Evolutionary conservation across 2,329 filamentous ascomycete genomes (phyloP).

Genomic region (Colletotrichum sp.): DNA sequence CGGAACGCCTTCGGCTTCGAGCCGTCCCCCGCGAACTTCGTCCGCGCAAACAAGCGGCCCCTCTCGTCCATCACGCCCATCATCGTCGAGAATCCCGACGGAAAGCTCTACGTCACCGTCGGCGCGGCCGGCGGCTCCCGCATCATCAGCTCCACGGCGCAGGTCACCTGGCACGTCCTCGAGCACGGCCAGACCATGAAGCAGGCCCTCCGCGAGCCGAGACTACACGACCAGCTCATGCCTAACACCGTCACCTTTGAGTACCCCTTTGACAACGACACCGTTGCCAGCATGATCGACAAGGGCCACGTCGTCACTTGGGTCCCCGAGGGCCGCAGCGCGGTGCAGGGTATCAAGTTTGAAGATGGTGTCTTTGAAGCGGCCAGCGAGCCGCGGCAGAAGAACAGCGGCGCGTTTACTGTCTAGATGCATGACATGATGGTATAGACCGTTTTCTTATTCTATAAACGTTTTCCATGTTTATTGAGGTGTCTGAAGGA

Average conservation of each 20-base stretch:
- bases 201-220: slow-evolving; percentile 68
- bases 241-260: slow-evolving; percentile 75
- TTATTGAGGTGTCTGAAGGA: slow-evolving; percentile 22
- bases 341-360: slow-evolving; percentile 72
- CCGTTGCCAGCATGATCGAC: slow-evolving; percentile 65
- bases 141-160: slow-evolving; percentile 82
- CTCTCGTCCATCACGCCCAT: slow-evolving; percentile 83
- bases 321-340: slow-evolving; percentile 67
- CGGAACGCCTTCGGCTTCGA: slow-evolving; percentile 86
- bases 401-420: slow-evolving; percentile 69
- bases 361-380: slow-evolving; percentile 77
- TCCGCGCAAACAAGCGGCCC: slow-evolving; percentile 81
- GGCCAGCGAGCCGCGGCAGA: slow-evolving; percentile 76
- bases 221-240: slow-evolving; percentile 83
- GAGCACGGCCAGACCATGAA: slow-evolving; percentile 65
- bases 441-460: background rate
- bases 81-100: slow-evolving; percentile 70
- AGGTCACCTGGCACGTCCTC: slow-evolving; percentile 75
- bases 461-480: background rate
- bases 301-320: slow-evolving; percentile 76
- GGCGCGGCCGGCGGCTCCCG: slow-evolving; percentile 82
- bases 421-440: slow-evolving; percentile 28
- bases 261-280: slow-evolving; percentile 68
- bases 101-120: slow-evolving; percentile 69
- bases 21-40: slow-evolving; percentile 80